These are phyloP conservation scores for Ophiosphaerella korrae DNA, from an alignment of 2,329 filamentous ascomycete species.

Conservation along the genomic window DNA sequence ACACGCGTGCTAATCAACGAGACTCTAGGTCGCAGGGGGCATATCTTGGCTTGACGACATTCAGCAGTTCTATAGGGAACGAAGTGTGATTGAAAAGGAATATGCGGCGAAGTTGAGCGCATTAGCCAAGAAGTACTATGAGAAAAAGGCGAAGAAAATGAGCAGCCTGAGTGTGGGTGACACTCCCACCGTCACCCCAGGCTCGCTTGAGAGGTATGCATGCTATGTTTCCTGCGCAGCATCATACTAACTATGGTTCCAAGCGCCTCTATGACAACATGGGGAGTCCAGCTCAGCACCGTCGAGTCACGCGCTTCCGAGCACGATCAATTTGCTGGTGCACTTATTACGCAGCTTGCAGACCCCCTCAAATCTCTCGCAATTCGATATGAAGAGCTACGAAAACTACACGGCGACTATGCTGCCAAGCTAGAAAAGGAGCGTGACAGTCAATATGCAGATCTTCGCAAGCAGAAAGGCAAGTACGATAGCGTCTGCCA, in stretches of 20 bases:
- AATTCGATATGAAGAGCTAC: slow-evolving; percentile 82
- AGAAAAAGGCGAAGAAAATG: slow-evolving; percentile 92
- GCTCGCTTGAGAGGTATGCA: slow-evolving; percentile 82
- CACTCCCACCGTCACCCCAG: slow-evolving; percentile 88
- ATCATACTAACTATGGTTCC: slow-evolving; percentile 7
- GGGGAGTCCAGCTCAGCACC: slow-evolving; percentile 90
- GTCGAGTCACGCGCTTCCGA: slow-evolving; percentile 86
- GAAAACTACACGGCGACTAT: slow-evolving; percentile 89
- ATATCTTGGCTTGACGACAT: slow-evolving; percentile 97
- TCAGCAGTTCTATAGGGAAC: slow-evolving; percentile 95
- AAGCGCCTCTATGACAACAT: slow-evolving; percentile 95
- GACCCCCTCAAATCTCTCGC: slow-evolving; percentile 81
- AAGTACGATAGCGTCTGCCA: slow-evolving; percentile 94
- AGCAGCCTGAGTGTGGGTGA: slow-evolving; percentile 91
- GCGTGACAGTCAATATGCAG: slow-evolving; percentile 79
- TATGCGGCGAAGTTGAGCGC: slow-evolving; percentile 87
- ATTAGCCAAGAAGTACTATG: slow-evolving; percentile 94
- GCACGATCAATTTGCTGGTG: slow-evolving; percentile 82
- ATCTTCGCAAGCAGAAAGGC: slow-evolving; percentile 86
- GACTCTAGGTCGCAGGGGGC: slow-evolving; percentile 70
- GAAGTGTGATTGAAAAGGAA: slow-evolving; percentile 93
- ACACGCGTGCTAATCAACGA: slow-evolving; percentile 27
- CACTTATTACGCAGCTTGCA: slow-evolving; percentile 79
- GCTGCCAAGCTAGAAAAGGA: slow-evolving; percentile 88
- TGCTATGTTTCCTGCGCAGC: neutral